A percentile compares a stretch with the other conserved stretches of the same genome.
phyloP scores from a whole-genome alignment of 306 rosid species.

The Fragaria nilgerrensis region DNA sequence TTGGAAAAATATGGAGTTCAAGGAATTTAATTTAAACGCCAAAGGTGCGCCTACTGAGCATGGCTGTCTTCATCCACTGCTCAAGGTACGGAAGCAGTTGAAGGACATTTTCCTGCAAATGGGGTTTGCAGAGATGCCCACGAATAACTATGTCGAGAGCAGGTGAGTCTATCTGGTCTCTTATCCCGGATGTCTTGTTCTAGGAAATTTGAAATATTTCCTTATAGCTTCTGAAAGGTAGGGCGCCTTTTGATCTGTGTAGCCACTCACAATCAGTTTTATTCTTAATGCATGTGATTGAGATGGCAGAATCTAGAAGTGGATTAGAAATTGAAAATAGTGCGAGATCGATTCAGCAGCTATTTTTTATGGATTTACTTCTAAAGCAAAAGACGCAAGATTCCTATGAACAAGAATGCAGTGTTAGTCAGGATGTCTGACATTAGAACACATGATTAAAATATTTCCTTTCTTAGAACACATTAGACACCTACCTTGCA shows the following conservation, averaged over 20 bases:
- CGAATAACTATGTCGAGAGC: conserved; percentile 95
- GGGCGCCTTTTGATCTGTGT: no score
- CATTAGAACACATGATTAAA: background rate
- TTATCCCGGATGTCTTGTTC: conserved; percentile 4
- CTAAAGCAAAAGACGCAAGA: background rate
- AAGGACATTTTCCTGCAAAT: conserved; percentile 78
- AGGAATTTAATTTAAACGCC: conserved; percentile 76
- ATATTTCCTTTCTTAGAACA: background rate
- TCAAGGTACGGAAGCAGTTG: conserved; percentile 79
- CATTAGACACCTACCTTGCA: background rate
- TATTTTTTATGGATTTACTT: background rate
- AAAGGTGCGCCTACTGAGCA: conserved; percentile 84
- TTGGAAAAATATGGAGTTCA: conserved; percentile 83
- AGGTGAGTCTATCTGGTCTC: conserved; percentile 46
- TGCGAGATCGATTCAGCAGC: background rate
- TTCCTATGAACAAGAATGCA: background rate
- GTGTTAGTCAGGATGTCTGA: background rate
- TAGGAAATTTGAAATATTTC: background rate
- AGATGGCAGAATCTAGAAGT: background rate
- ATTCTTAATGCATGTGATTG: background rate
- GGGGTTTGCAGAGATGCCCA: conserved; percentile 99
- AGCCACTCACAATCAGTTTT: background rate
- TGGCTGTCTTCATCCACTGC: conserved; percentile 91
- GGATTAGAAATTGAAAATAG: background rate
- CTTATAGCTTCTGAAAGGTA: background rate